Conservation (phyloP, 768 basidiomycete species). For the Stropharia rugosoannulata region DNA sequence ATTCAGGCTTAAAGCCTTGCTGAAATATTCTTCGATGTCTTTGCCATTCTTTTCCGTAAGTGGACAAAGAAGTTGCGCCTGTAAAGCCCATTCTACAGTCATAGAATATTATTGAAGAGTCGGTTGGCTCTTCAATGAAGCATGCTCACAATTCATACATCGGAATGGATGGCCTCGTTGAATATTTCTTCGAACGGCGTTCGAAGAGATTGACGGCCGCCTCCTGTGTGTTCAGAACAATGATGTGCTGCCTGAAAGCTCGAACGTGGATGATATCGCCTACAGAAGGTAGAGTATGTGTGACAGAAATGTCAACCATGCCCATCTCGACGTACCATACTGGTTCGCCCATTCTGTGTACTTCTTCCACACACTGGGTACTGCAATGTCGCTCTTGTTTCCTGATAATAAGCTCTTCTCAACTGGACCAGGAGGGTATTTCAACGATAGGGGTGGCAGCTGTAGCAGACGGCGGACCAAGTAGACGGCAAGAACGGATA, state of each 20-base stretch:
- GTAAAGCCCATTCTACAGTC: background rate
- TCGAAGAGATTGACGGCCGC: background rate
- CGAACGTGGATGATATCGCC: background rate
- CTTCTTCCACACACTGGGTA: background rate
- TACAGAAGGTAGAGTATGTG: background rate
- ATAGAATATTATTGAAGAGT: too few relatives aligned
- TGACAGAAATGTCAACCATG: background rate
- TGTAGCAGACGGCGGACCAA: too few relatives aligned
- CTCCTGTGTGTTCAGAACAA: background rate
- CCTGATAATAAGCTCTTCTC: background rate
- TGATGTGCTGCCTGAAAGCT: background rate
- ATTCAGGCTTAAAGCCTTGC: constrained; percentile 30
- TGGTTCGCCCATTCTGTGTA: background rate
- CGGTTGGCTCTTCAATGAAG: background rate
- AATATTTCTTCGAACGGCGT: background rate
- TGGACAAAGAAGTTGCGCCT: background rate
- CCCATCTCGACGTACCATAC: background rate
- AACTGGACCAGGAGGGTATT: background rate
- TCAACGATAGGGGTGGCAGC: background rate
- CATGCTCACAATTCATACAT: constrained; percentile 1
- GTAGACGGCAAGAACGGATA: too few relatives aligned
- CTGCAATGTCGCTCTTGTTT: background rate
- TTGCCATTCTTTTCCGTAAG: constrained; percentile 34
- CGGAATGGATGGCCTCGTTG: background rate
- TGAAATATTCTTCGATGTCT: constrained; percentile 34